A percentile compares a stretch with the other conserved stretches of the same genome.
These are phyloP conservation scores for Lagenidium giganteum DNA, from an alignment of 352 stramenopile genomes.

Conservation along the genomic window DNA sequence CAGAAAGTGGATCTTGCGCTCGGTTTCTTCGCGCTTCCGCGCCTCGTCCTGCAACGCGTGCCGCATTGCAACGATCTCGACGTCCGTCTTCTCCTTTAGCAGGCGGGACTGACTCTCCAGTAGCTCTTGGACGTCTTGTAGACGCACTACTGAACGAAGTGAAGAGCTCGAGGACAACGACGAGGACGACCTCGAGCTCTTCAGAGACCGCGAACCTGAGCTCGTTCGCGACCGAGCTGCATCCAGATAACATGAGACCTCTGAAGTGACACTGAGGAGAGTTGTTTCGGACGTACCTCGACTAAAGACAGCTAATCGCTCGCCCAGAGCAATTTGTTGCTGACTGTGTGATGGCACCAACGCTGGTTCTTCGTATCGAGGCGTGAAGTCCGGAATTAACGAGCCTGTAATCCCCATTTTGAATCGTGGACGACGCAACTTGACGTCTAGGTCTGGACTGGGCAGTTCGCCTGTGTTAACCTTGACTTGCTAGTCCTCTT, in stretches of 20 bases:
- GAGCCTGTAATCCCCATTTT: constrained; percentile 43
- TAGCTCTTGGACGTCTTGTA: constrained; percentile 34
- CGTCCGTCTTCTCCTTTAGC: constrained; percentile 23
- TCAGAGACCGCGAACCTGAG: constrained; percentile 1
- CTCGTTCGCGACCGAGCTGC: constrained; percentile 4
- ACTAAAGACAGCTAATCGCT: neutral
- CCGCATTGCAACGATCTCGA: constrained; percentile 23
- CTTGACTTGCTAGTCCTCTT: constrained; percentile 41
- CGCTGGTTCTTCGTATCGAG: constrained; percentile 7
- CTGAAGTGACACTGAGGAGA: neutral
- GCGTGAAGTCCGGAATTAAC: constrained; percentile 37
- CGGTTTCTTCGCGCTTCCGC: constrained; percentile 28
- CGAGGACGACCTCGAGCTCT: constrained; percentile 8
- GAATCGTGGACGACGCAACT: constrained; percentile 30
- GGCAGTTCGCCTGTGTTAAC: constrained; percentile 28
- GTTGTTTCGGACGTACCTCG: too few species aligned
- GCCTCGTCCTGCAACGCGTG: constrained; percentile 24
- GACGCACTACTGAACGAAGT: constrained; percentile 7
- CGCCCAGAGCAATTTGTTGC: neutral
- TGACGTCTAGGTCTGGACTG: constrained; percentile 18
- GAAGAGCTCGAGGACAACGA: constrained; percentile 19
- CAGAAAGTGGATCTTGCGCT: constrained; percentile 34
- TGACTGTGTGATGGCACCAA: constrained; percentile 2
- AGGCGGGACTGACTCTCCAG: constrained; percentile 26
- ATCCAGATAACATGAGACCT: too few species aligned